A percentile compares a stretch with the other conserved stretches of the same genome.
These are phyloP conservation scores for Hypocrella siamensis DNA, from an alignment of 2,329 filamentous ascomycete species.

Conservation along the genomic window DNA sequence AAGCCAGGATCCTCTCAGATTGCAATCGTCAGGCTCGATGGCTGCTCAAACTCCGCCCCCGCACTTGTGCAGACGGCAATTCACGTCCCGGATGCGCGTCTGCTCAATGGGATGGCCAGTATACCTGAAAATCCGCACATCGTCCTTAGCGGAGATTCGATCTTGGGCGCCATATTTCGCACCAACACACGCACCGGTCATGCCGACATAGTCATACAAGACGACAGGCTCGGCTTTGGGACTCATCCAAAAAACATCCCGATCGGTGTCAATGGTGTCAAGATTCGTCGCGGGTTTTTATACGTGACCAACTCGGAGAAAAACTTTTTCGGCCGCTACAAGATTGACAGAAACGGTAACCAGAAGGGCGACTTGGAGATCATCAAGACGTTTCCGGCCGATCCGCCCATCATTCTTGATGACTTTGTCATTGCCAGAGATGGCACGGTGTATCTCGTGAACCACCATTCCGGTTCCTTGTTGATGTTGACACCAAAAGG, in stretches of 20 bases:
- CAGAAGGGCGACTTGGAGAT: constrained; percentile 3
- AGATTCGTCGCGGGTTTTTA: constrained; percentile 5
- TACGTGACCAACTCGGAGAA: constrained; percentile 9
- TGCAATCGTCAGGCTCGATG: constrained; percentile 5
- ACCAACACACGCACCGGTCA: constrained; percentile 5
- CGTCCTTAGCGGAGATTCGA: constrained; percentile 9
- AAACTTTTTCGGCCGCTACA: constrained; percentile 5
- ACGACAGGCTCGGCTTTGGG: constrained; percentile 3
- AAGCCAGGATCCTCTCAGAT: constrained; percentile 4
- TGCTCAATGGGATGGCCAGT: constrained; percentile 10
- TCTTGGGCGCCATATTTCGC: constrained; percentile 5
- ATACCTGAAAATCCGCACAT: constrained; percentile 5
- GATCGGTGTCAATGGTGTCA: constrained; percentile 9
- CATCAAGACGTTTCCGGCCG: constrained; percentile 1
- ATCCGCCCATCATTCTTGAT: constrained; percentile 4
- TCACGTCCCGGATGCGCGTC: constrained; percentile 3
- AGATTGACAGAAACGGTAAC: constrained; percentile 3
- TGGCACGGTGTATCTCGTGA: constrained; percentile 5
- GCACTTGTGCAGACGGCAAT: constrained; percentile 3
- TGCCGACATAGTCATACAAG: constrained; percentile 5
- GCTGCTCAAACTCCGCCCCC: not conserved
- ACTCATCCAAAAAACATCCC: constrained; percentile 2
- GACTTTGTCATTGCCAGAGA: constrained; percentile 6
- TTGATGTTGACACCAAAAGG: constrained; percentile 1
- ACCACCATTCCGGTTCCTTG: constrained; percentile 2